phyloP scores from a whole-genome alignment of 805 yeast species.

The Kuraishia borneana region DNA sequence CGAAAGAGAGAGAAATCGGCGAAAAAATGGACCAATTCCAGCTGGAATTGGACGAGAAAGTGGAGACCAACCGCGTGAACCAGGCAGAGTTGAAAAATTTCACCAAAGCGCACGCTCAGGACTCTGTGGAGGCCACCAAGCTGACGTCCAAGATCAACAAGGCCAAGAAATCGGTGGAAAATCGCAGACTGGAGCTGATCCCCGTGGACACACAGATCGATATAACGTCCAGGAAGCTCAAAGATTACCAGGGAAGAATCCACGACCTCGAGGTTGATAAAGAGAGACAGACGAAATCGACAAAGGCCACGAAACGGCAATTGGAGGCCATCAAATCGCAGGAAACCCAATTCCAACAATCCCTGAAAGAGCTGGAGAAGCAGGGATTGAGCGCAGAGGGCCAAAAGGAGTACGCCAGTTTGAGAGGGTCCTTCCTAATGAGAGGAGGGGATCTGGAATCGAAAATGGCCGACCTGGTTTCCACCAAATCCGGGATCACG shows the following conservation, averaged over 20 bases:
- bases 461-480: slow-evolving; percentile 6
- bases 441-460: slow-evolving; percentile 30
- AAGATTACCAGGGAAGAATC: slow-evolving; percentile 33
- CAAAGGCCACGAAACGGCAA: slow-evolving; percentile 32
- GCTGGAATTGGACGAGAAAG: slow-evolving; percentile 19
- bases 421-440: slow-evolving; percentile 46
- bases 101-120: slow-evolving; percentile 32
- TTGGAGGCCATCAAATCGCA: slow-evolving; percentile 25
- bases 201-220: slow-evolving; percentile 52
- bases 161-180: slow-evolving; percentile 29
- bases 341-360: slow-evolving; percentile 13
- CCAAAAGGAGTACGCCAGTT: slow-evolving; percentile 40
- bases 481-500: slow-evolving; percentile 6
- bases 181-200: slow-evolving; percentile 35
- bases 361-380: slow-evolving; percentile 14
- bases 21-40: slow-evolving; percentile 24
- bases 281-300: slow-evolving; percentile 33
- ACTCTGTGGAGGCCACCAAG: slow-evolving; percentile 28
- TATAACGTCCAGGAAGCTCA: slow-evolving; percentile 33
- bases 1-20: slow-evolving; percentile 23
- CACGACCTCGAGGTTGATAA: slow-evolving; percentile 40
- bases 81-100: slow-evolving; percentile 17
- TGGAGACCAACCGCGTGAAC: slow-evolving; percentile 19
- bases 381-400: slow-evolving; percentile 33
- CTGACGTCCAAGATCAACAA: slow-evolving; percentile 24